Conservation (phyloP, 129 eudicot species). For the Pulicaria dysenterica region DNA sequence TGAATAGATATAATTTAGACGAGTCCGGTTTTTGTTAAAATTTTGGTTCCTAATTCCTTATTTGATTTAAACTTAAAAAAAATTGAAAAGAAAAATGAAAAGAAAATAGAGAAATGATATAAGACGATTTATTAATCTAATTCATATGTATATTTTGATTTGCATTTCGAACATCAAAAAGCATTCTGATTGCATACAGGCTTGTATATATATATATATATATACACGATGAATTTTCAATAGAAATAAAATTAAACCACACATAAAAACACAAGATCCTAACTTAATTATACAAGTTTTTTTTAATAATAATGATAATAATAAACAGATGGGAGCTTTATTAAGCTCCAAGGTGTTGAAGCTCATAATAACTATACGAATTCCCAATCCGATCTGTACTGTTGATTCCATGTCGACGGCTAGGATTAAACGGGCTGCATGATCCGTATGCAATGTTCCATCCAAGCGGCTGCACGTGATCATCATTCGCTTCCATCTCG, state of each 20-base stretch:
- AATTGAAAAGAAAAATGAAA: too few species aligned
- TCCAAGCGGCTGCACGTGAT: slow-evolving; percentile 16
- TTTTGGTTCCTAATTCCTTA: too few species aligned
- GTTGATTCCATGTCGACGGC: slow-evolving; percentile 34
- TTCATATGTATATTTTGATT: too few species aligned
- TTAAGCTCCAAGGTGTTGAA: slow-evolving; percentile 44
- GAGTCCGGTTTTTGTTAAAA: too few species aligned
- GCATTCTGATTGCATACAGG: slow-evolving; percentile 6
- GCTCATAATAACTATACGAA: slow-evolving; percentile 45
- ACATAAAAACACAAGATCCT: slow-evolving; percentile 1
- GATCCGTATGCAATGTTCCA: slow-evolving; percentile 37
- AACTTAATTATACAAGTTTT: too few species aligned
- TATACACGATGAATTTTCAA: neutral
- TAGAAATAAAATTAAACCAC: neutral
- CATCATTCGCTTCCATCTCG: slow-evolving; percentile 48
- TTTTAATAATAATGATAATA: too few species aligned
- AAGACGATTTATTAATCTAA: too few species aligned
- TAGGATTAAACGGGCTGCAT: slow-evolving; percentile 55
- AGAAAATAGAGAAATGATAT: too few species aligned
- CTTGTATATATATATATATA: too few species aligned
- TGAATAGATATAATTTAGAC: too few species aligned
- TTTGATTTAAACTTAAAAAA: too few species aligned
- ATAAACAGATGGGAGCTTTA: neutral
- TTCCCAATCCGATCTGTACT: slow-evolving; percentile 33
- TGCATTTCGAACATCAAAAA: neutral